Evolutionary conservation across 2,329 filamentous ascomycete genomes (phyloP), one percentile per base, ranked within the genome.

Genomic region (Penicillium nordicum): DNA sequence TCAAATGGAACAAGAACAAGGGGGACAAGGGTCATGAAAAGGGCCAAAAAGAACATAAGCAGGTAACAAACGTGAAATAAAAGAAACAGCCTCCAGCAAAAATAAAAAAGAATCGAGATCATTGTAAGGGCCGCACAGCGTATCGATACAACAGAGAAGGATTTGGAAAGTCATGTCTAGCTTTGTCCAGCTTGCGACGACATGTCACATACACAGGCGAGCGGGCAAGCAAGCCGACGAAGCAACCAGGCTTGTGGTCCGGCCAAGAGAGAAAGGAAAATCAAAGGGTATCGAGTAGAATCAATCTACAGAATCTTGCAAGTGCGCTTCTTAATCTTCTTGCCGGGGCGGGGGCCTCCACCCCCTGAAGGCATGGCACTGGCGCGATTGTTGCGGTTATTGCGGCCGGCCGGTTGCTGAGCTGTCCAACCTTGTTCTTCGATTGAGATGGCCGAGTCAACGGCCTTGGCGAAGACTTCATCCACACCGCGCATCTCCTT

Each of bases 401-500:
- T 63, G 16, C 48, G 53, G 29, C 47, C 23, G n/a, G 47, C 9
- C 11, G 62, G 59, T 30, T 62, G 64, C 37, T 59, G 61, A 42
- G 63, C 63, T 78, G 76, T 59, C 68, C 72, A 72, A 47, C 66
- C 72, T 53, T 84, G 87, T 72, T 86, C 86, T 68, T 92, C 90
- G 68, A 92, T 90, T 63, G 88, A 86, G 29, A 99, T 90, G 32
- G 94, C 92, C 50, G 89, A 93, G 69, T 92, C 85, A 71, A 99
- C 92, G 54, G 94, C 94, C 60, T 86, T 82, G 74, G 95, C 89
- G 76, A 99, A 99, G 71, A 97, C 94, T 69, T 97, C 93, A 73
- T 97, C 91, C 44, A 99, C 93, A 55, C 94, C 94, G 52, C 83
- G 86, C 88, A 96, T 94, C 77, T 74, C 94, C 78, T 97, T 97